These are phyloP conservation scores for Patellaria atrata DNA, from an alignment of 495 filamentous ascomycete species.

Conservation along the genomic window DNA sequence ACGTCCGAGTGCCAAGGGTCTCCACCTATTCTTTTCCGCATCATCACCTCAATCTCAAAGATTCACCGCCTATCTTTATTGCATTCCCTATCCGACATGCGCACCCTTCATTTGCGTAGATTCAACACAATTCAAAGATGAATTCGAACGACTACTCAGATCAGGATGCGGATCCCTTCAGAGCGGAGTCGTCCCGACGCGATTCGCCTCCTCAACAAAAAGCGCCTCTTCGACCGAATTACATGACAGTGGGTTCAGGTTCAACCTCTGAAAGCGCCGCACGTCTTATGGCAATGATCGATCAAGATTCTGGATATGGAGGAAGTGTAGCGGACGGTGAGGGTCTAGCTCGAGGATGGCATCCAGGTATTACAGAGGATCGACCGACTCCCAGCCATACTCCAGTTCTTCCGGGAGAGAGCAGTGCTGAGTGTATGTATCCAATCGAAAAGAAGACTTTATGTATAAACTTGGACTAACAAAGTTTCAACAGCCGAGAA, in stretches of 20 bases:
- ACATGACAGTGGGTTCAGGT: constrained; percentile 79
- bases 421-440: constrained; percentile 27
- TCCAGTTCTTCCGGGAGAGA: constrained; percentile 35
- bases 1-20: too few relatives aligned
- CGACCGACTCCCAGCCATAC: constrained; percentile 47
- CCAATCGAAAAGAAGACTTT: not conserved
- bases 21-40: too few relatives aligned
- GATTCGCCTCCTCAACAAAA: constrained; percentile 7
- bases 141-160: constrained; percentile 54
- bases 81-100: too few relatives aligned
- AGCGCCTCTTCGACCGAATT: constrained; percentile 40
- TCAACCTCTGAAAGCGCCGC: constrained; percentile 61
- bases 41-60: too few relatives aligned
- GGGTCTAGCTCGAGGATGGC: constrained; percentile 38
- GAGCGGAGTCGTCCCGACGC: constrained; percentile 13
- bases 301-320: constrained; percentile 85
- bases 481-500: constrained; percentile 32
- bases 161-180: constrained; percentile 29
- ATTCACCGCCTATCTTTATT: too few relatives aligned
- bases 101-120: too few relatives aligned
- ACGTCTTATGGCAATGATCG: constrained; percentile 52
- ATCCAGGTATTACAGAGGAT: constrained; percentile 51
- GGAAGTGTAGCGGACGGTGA: constrained; percentile 49
- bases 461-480: not conserved
- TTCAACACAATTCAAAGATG: too few relatives aligned